Conservation (phyloP, 768 basidiomycete species). For the Suillus discolor region DNA sequence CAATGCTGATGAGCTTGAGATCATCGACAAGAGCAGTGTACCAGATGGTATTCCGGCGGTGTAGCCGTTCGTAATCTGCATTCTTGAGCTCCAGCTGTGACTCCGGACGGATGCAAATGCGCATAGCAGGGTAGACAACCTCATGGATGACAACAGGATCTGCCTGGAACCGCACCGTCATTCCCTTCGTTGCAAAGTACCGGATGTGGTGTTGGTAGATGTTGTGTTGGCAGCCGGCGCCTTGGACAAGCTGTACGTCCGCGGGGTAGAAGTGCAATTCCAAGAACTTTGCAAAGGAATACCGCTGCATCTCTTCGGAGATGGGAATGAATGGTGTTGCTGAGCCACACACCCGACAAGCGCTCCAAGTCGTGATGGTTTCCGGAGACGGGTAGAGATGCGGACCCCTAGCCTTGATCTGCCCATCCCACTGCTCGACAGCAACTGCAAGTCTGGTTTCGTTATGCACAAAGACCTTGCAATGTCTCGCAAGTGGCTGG, state of each 20-base stretch:
- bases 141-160: conserved; percentile 85
- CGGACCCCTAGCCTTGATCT: conserved; percentile 55
- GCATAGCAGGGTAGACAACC: conserved; percentile 85
- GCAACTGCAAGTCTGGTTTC: conserved; percentile 80
- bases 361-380: conserved; percentile 88
- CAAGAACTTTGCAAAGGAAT: conserved; percentile 95
- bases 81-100: conserved; percentile 90
- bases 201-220: conserved; percentile 92
- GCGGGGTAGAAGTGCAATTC: conserved; percentile 96
- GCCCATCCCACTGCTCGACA: conserved; percentile 86
- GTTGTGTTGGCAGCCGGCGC: conserved; percentile 92
- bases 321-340: conserved; percentile 88
- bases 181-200: conserved; percentile 82
- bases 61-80: conserved; percentile 78
- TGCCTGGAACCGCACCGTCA: conserved; percentile 87
- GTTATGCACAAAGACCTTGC: conserved; percentile 90
- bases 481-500: conserved; percentile 80
- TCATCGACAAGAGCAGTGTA: conserved; percentile 77
- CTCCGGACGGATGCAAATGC: conserved; percentile 84
- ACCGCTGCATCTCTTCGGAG: conserved; percentile 89
- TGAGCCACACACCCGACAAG: conserved; percentile 76
- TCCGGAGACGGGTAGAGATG: conserved; percentile 64
- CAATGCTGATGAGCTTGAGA: conserved; percentile 73
- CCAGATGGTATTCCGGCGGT: conserved; percentile 72
- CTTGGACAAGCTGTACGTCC: conserved; percentile 80